Base-by-base conservation (phyloP, 768 basidiomycete species). In the Thelephora ganbajun region DNA sequence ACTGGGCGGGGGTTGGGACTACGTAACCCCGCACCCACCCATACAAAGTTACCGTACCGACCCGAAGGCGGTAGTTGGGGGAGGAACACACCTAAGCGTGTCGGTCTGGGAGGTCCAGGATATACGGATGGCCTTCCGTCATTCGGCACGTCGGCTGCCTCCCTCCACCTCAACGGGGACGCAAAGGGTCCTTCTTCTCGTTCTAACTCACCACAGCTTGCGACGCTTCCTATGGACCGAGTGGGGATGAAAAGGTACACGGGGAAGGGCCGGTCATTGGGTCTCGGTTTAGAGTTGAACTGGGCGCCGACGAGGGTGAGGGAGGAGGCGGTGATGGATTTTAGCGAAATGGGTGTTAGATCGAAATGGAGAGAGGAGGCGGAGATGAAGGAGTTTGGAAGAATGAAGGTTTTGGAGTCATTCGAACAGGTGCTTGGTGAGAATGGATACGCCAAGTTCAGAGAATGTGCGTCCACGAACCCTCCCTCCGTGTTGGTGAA, bases 291-390 rank as follows among this genome's bases (percentile, higher is more conserved):
- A 13, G 80, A 80, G 5, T 66, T 86, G 37, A 65, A 79, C 12
- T 85, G 83, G 83, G 83, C 83, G 3, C 79, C 83, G 18, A 70
- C 72, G 33, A 79, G 68, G 52, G 69, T 86, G 51, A 71, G 73
- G 44, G 80, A 83, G 58, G 77, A 79, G 35, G 74, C 77, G n/a
- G 61, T 86, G 33, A 59, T 82, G 51, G 43, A 48, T n/a, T 50
- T 57, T 16, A 49, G 48, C n/a, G 52, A 44, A 16, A 30, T 33
- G 41, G 46, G 56, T 14, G 44, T 55, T 7, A 48, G 45, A 18
- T 48, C 58, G 18, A 44, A 59, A 41, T 59, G 59, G 59, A 48
- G 52, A 37, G 51, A 51, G 3, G 55, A 49, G 5, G 36, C 18
- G 30, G 52, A 33, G 59, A 58, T 45, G 59, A 60, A 49, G 55